phyloP scores from a whole-genome alignment of 2,329 filamentous ascomycete genomes.

The Colletotrichum theobromicola region DNA sequence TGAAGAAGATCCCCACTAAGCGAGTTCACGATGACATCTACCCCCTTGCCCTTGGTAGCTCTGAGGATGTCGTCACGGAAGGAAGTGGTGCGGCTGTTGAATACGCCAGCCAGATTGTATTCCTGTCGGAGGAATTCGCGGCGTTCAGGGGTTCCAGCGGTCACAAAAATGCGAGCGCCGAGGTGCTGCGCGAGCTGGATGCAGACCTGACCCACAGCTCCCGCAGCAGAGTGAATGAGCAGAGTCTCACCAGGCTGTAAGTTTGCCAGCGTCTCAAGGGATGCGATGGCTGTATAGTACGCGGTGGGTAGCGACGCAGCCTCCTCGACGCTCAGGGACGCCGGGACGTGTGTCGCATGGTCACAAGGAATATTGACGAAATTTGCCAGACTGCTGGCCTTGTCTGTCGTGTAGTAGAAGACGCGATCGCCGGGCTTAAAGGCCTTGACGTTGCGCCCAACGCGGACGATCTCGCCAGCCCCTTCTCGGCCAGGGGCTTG shows the following conservation, averaged over 20 bases:
- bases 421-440: conserved; percentile 30
- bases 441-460: conserved; percentile 29
- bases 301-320: conserved; percentile 40
- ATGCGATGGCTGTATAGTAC: conserved; percentile 30
- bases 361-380: conserved; percentile 19
- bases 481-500: conserved; percentile 32
- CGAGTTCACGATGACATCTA: conserved; percentile 41
- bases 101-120: conserved; percentile 36
- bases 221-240: conserved; percentile 39
- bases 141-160: conserved; percentile 32
- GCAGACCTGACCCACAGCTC: conserved; percentile 39
- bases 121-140: conserved; percentile 29
- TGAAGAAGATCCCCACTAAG: conserved; percentile 36
- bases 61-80: conserved; percentile 33
- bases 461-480: conserved; percentile 31
- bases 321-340: conserved; percentile 22
- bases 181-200: conserved; percentile 33
- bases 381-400: conserved; percentile 21
- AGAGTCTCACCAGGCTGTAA: conserved; percentile 31
- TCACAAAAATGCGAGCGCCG: conserved; percentile 35
- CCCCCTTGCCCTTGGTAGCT: conserved; percentile 33
- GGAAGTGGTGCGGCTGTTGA: conserved; percentile 31
- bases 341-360: conserved; percentile 16
- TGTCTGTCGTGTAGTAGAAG: not conserved
- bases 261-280: conserved; percentile 32